Conservation (phyloP, 2,329 filamentous ascomycete genomes). For the Colletotrichum eremochloae region DNA sequence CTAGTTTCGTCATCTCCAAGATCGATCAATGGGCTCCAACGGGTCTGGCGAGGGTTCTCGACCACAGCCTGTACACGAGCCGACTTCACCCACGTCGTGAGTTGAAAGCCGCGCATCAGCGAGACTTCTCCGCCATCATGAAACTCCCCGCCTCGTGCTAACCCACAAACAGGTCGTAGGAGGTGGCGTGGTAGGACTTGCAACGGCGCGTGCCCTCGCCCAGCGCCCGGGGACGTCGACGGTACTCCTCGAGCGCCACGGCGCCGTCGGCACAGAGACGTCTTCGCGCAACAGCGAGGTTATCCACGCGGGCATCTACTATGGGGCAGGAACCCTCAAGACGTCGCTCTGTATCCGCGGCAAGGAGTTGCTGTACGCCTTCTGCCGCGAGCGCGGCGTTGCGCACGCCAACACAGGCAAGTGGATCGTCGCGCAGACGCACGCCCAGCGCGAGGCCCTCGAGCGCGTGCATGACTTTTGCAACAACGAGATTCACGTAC, state of each 20-base stretch:
- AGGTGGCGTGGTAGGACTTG: conserved; percentile 80
- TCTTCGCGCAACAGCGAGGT: conserved; percentile 94
- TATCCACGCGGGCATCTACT: conserved; percentile 96
- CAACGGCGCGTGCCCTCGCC: conserved; percentile 81
- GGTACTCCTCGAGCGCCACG: conserved; percentile 85
- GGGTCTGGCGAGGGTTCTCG: conserved; percentile 50
- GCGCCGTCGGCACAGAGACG: conserved; percentile 83
- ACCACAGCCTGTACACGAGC: conserved; percentile 49
- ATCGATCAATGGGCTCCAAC: conserved; percentile 9
- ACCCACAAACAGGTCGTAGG: conserved; percentile 62
- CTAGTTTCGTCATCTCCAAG: conserved; percentile 7
- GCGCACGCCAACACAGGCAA: conserved; percentile 84
- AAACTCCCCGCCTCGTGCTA: not conserved
- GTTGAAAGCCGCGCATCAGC: conserved; percentile 40
- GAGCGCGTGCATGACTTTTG: conserved; percentile 64
- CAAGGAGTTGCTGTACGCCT: conserved; percentile 80
- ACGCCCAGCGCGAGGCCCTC: conserved; percentile 74
- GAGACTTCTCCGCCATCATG: not conserved
- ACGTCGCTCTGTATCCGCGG: conserved; percentile 85
- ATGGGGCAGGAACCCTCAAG: conserved; percentile 82
- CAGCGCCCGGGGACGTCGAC: conserved; percentile 73
- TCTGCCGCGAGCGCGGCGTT: conserved; percentile 78
- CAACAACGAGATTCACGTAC: conserved; percentile 64
- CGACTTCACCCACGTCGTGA: conserved; percentile 63
- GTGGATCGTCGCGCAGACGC: conserved; percentile 93